Evolutionary conservation across 2,329 filamentous ascomycete genomes (phyloP).

Genomic region (Aspergillus uvarum): DNA sequence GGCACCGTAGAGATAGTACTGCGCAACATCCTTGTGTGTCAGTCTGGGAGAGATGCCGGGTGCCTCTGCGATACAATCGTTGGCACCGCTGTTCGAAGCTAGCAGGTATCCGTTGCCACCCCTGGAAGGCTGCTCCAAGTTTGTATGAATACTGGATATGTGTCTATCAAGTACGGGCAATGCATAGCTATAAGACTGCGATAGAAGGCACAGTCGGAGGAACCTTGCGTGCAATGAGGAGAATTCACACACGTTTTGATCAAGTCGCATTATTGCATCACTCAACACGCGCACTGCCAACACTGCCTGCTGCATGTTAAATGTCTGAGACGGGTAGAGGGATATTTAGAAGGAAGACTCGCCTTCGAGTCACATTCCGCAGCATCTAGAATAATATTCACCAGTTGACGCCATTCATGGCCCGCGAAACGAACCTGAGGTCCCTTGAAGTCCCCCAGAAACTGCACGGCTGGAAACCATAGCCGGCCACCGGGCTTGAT

Average conservation of each 20-base stretch:
- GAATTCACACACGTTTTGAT: constrained; percentile 43
- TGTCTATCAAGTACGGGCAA: constrained; percentile 43
- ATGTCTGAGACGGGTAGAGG: constrained; percentile 14
- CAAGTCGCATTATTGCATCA: constrained; percentile 46
- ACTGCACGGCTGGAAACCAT: constrained; percentile 52
- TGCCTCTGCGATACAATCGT: constrained; percentile 32
- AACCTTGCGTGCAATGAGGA: constrained; percentile 46
- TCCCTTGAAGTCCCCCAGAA: constrained; percentile 55
- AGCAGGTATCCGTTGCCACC: constrained; percentile 24
- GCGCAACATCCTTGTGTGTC: constrained; percentile 50
- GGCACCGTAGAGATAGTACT: constrained; percentile 67
- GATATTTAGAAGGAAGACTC: constrained; percentile 16
- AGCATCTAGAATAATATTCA: constrained; percentile 33
- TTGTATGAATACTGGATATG: constrained; percentile 44
- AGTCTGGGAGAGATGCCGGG: constrained; percentile 44
- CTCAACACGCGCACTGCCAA: constrained; percentile 43
- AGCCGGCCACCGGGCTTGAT: constrained; percentile 47
- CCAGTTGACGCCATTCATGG: constrained; percentile 36
- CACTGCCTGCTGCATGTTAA: constrained; percentile 31
- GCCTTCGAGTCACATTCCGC: constrained; percentile 38
- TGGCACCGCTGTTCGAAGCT: constrained; percentile 34
- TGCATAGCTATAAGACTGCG: constrained; percentile 40
- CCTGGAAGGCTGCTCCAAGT: constrained; percentile 24
- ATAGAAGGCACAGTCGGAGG: constrained; percentile 44
- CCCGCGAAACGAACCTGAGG: constrained; percentile 48